Percentiles rank a stretch among this genome's conserved stretches.
Evolutionary conservation across 2,329 filamentous ascomycete genomes (phyloP).

Genomic region (Ophiocordyceps camponoti-saundersi): DNA sequence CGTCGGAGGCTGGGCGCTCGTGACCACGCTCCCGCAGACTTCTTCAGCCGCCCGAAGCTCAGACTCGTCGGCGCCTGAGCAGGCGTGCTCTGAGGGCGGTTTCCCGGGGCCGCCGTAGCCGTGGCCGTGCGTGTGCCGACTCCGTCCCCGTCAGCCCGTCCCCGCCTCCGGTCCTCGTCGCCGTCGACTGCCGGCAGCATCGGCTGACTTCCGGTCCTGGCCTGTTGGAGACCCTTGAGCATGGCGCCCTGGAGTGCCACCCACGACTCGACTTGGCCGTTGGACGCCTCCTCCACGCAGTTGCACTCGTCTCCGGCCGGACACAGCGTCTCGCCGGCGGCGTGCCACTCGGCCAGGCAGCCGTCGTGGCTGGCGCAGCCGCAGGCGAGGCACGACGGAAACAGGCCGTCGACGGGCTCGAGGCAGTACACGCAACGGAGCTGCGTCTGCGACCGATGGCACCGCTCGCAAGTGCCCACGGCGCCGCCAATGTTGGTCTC

Average conservation of each 20-base stretch:
- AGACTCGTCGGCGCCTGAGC: constrained; percentile 22
- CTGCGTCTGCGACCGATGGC: constrained; percentile 36
- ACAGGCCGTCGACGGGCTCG: constrained; percentile 42
- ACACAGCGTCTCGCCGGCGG: constrained; percentile 36
- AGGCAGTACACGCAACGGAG: constrained; percentile 45
- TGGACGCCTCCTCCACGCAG: constrained; percentile 38
- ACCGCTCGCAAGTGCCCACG: constrained; percentile 31
- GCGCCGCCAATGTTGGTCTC: constrained; percentile 25
- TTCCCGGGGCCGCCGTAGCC: constrained; percentile 1
- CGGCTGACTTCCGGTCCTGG: constrained; percentile 5
- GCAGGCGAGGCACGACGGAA: constrained; percentile 43
- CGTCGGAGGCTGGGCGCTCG: constrained; percentile 22
- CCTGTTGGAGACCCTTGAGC: constrained; percentile 11
- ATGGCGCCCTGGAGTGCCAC: constrained; percentile 25
- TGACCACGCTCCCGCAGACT: constrained; percentile 28
- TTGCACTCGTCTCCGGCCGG: constrained; percentile 49
- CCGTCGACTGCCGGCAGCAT: constrained; percentile 13
- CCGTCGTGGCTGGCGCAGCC: constrained; percentile 43
- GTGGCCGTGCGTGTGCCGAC: constrained; percentile 8
- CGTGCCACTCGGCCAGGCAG: constrained; percentile 43
- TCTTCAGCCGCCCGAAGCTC: constrained; percentile 32
- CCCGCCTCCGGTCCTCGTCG: constrained; percentile 11
- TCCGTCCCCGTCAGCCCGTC: constrained; percentile 11
- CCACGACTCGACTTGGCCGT: constrained; percentile 44
- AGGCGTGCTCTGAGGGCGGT: constrained; percentile 7